Percentiles rank a stretch among this genome's conserved stretches.
phyloP scores from a whole-genome alignment of 805 yeast species.

The Metschnikowia matae region DNA sequence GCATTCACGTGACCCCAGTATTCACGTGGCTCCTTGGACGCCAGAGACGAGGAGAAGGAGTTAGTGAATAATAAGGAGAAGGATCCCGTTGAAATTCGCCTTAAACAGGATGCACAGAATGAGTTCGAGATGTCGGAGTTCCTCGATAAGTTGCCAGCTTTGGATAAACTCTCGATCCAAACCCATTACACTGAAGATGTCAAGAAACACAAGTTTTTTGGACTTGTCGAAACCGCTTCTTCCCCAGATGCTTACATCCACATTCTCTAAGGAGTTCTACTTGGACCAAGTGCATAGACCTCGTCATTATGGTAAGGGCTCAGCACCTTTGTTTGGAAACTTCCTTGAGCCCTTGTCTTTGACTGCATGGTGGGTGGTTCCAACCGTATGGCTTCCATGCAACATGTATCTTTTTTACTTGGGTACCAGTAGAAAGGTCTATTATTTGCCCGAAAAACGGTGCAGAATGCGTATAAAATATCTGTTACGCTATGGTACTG shows the following conservation, averaged over 20 bases:
- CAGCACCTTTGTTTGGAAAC: conserved; percentile 94
- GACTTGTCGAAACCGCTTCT: conserved; percentile 81
- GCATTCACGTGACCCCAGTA: too few species aligned
- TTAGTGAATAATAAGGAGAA: conserved; percentile 58
- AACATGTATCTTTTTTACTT: conserved; percentile 58
- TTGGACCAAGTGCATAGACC: conserved; percentile 97
- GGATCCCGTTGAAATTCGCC: conserved; percentile 54
- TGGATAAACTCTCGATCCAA: conserved; percentile 65
- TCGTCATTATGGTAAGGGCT: conserved; percentile 94
- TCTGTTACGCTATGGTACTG: too few species aligned
- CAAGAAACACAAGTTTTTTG: conserved; percentile 74
- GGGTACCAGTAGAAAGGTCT: too few species aligned
- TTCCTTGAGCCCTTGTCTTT: conserved; percentile 86
- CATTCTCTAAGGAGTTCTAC: conserved; percentile 83
- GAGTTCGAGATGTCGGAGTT: conserved; percentile 35
- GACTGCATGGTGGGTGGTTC: conserved; percentile 95
- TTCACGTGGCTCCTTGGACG: conserved; percentile 81
- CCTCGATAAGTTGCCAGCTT: conserved; percentile 65
- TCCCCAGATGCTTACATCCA: conserved; percentile 70
- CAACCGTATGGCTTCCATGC: conserved; percentile 81
- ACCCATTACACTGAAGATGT: conserved; percentile 76
- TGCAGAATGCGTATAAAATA: too few species aligned
- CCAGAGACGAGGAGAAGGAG: conserved; percentile 69
- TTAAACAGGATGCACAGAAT: conserved; percentile 20
- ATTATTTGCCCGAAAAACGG: too few species aligned